Evolutionary conservation across 1,284 basidiomycete species (phyloP).

Genomic region (Ceratobasidium papillatum): DNA sequence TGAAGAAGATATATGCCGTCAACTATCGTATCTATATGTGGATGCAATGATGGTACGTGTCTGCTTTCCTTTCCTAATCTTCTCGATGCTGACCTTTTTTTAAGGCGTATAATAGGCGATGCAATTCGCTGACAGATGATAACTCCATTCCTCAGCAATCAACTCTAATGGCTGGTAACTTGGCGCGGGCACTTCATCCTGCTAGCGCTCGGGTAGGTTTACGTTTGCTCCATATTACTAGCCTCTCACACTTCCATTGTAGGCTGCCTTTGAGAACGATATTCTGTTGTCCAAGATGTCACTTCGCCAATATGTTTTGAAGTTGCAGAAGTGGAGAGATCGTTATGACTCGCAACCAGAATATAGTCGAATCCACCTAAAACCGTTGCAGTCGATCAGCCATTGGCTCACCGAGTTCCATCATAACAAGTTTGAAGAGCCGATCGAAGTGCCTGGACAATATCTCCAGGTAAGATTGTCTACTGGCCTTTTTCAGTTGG

Average conservation of each 20-base stretch:
- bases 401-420: constrained; percentile 99
- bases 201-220: constrained; percentile 41
- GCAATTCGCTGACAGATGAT: constrained; percentile 37
- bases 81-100: background rate
- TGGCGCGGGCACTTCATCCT: constrained; percentile 36
- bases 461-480: constrained; percentile 81
- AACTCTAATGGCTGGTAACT: constrained; percentile 29
- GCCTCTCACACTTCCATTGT: constrained; percentile 39
- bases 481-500: background rate
- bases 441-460: constrained; percentile 96
- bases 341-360: constrained; percentile 72
- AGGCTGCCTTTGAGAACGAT: constrained; percentile 93
- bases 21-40: constrained; percentile 84
- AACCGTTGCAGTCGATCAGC: constrained; percentile 87
- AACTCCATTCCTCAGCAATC: constrained; percentile 39
- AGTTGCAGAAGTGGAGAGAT: constrained; percentile 93
- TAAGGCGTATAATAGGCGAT: constrained; percentile 39
- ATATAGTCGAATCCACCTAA: constrained; percentile 46
- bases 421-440: constrained; percentile 95
- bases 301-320: constrained; percentile 88
- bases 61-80: background rate
- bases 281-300: constrained; percentile 85
- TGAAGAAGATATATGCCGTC: constrained; percentile 96
- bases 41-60: constrained; percentile 75
- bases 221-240: background rate